Conservation (phyloP, 2,329 filamentous ascomycete genomes). For the Cladophialophora exuberans region DNA sequence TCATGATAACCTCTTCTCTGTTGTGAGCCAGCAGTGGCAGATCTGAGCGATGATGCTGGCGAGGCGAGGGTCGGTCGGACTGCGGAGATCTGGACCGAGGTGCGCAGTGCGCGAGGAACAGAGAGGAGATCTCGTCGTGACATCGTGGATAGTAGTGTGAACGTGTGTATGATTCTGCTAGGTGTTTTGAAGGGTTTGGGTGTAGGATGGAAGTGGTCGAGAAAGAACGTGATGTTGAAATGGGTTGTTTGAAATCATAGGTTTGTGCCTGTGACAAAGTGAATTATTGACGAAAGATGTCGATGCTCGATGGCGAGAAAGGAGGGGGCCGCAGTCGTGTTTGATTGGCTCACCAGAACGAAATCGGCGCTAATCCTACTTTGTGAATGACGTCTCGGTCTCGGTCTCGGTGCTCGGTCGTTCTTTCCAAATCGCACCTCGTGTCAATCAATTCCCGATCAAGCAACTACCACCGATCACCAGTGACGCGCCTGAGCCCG, state of each 20-base stretch:
- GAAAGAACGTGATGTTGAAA: conserved; percentile 10
- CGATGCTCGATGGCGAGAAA: conserved; percentile 14
- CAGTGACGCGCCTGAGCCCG: conserved; percentile 5
- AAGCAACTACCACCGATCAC: neutral
- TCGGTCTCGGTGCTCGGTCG: conserved; percentile 16
- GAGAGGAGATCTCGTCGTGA: conserved; percentile 60
- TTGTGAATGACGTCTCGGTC: conserved; percentile 17
- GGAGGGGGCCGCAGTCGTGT: conserved; percentile 2
- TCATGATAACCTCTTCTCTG: conserved; percentile 62
- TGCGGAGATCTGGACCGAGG: conserved; percentile 50
- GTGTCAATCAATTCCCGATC: neutral
- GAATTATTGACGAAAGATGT: conserved; percentile 20
- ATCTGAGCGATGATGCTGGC: conserved; percentile 48
- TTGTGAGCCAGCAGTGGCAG: conserved; percentile 42
- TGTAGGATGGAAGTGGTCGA: conserved; percentile 6
- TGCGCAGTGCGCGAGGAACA: conserved; percentile 57
- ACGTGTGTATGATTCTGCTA: neutral
- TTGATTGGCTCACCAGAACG: conserved; percentile 1
- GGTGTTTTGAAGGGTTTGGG: neutral
- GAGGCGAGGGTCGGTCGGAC: conserved; percentile 52
- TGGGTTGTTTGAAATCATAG: conserved; percentile 5
- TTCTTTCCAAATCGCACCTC: conserved; percentile 9
- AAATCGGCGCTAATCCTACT: conserved; percentile 15
- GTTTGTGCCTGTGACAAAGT: conserved; percentile 12
- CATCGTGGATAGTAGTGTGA: conserved; percentile 46